Conservation (phyloP, 306 rosid species). For the Cicer yamashitae region DNA sequence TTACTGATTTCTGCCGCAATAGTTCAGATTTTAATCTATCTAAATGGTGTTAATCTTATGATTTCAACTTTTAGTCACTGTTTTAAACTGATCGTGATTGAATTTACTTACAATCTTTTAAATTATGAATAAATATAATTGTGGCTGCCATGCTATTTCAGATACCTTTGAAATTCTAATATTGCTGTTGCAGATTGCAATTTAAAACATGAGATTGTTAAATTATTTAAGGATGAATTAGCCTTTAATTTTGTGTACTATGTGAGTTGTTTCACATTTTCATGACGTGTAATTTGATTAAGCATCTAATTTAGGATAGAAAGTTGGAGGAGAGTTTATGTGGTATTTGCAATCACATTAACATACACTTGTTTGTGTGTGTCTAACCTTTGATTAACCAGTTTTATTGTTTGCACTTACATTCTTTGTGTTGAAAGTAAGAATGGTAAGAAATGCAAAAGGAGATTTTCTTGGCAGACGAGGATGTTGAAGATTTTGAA, state of each 20-base stretch:
- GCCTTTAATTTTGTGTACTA: not conserved
- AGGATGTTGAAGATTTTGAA: not conserved
- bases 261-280: slow-evolving; percentile 19
- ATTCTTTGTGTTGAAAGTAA: slow-evolving; percentile 16
- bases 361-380: not conserved
- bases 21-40: not conserved
- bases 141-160: not conserved
- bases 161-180: not conserved
- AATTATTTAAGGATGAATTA: not conserved
- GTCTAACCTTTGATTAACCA: not conserved
- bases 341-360: not conserved
- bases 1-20: not conserved
- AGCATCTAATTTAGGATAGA: not conserved
- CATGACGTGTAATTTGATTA: not conserved
- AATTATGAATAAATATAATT: not conserved
- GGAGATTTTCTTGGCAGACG: not conserved
- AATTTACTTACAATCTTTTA: not conserved
- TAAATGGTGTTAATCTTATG: not conserved
- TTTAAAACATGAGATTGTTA: not conserved
- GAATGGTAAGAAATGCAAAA: slow-evolving; percentile 7
- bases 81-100: not conserved
- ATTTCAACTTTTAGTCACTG: not conserved
- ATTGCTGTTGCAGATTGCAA: not conserved
- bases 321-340: not conserved
- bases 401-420: slow-evolving; percentile 12